These are phyloP conservation scores for Crithidia sp. DNA, from an alignment of 208 protist species.

Conservation along the genomic window DNA sequence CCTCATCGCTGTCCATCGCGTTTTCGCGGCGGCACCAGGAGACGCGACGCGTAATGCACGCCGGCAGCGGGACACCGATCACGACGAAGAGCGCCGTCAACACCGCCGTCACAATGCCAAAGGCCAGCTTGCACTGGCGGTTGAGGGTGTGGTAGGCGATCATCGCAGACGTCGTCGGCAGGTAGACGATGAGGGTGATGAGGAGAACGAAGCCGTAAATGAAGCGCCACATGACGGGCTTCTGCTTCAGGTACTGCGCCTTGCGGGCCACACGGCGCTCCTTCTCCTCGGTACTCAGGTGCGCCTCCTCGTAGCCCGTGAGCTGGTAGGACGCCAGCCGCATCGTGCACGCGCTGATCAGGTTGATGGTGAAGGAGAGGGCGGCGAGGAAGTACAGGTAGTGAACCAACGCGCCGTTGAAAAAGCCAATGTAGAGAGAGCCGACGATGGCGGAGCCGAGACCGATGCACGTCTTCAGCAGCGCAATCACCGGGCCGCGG, in stretches of 20 bases:
- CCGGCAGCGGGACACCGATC: slow-evolving; percentile 44
- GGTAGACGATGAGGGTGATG: slow-evolving; percentile 52
- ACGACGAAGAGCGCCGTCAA: slow-evolving; percentile 36
- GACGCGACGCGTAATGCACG: neutral
- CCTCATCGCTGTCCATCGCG: slow-evolving; percentile 8
- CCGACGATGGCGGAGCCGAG: slow-evolving; percentile 58
- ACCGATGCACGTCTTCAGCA: slow-evolving; percentile 70
- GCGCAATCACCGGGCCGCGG: slow-evolving; percentile 48
- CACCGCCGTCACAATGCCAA: slow-evolving; percentile 23
- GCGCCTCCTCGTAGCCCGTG: slow-evolving; percentile 37
- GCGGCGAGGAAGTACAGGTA: slow-evolving; percentile 27
- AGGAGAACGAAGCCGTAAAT: slow-evolving; percentile 49
- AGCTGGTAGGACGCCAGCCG: slow-evolving; percentile 63
- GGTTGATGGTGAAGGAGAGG: slow-evolving; percentile 24
- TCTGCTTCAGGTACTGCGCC: slow-evolving; percentile 49
- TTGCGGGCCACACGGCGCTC: slow-evolving; percentile 30
- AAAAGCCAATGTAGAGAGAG: slow-evolving; percentile 42
- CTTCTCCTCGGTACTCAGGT: slow-evolving; percentile 44
- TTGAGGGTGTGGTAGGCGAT: slow-evolving; percentile 22
- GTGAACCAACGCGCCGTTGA: slow-evolving; percentile 28
- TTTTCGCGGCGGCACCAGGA: slow-evolving; percentile 18
- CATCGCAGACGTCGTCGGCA: slow-evolving; percentile 46
- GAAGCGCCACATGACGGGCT: slow-evolving; percentile 52
- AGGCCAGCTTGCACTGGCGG: neutral
- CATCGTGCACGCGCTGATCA: slow-evolving; percentile 45